Conservation (phyloP, 2,329 filamentous ascomycete genomes). For the Ampelomyces quisqualis region DNA sequence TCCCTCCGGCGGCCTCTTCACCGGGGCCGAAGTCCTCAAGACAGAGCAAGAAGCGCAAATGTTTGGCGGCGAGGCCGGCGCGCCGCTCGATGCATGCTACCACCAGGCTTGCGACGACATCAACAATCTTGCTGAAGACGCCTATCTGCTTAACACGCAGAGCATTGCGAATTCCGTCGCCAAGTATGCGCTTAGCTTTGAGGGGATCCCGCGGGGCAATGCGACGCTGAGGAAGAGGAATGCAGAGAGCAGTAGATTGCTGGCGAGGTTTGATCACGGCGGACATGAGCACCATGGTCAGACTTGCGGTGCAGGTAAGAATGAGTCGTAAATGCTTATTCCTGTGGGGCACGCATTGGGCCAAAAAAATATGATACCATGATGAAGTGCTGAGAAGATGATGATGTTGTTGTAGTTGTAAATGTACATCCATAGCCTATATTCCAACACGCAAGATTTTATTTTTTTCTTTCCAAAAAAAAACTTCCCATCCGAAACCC, state of each 20-base stretch:
- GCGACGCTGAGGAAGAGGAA: slow-evolving; percentile 31
- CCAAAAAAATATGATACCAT: neutral
- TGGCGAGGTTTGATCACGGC: slow-evolving; percentile 27
- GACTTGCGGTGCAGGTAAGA: slow-evolving; percentile 25
- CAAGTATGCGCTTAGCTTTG: slow-evolving; percentile 41
- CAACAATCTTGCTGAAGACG: slow-evolving; percentile 41
- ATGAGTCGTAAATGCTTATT: slow-evolving; percentile 2
- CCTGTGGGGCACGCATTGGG: no score
- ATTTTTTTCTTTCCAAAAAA: no score
- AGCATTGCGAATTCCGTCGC: slow-evolving; percentile 44
- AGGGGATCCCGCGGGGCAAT: slow-evolving; percentile 38
- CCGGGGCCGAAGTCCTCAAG: slow-evolving; percentile 45
- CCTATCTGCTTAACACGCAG: slow-evolving; percentile 43
- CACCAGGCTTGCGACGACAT: slow-evolving; percentile 42
- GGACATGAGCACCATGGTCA: slow-evolving; percentile 32
- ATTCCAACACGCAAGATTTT: no score
- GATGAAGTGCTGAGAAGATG: neutral
- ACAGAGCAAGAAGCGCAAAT: slow-evolving; percentile 40
- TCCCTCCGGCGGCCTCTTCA: slow-evolving; percentile 44
- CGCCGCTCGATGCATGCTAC: slow-evolving; percentile 43
- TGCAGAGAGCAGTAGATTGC: slow-evolving; percentile 26
- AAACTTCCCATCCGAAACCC: no score
- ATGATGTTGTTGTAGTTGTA: slow-evolving; percentile 1
- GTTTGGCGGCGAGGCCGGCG: slow-evolving; percentile 44
- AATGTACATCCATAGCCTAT: no score